Percentiles rank a stretch among this genome's conserved stretches.
phyloP scores from a whole-genome alignment of 257 asterid genomes.

The Cinchona pubescens region DNA sequence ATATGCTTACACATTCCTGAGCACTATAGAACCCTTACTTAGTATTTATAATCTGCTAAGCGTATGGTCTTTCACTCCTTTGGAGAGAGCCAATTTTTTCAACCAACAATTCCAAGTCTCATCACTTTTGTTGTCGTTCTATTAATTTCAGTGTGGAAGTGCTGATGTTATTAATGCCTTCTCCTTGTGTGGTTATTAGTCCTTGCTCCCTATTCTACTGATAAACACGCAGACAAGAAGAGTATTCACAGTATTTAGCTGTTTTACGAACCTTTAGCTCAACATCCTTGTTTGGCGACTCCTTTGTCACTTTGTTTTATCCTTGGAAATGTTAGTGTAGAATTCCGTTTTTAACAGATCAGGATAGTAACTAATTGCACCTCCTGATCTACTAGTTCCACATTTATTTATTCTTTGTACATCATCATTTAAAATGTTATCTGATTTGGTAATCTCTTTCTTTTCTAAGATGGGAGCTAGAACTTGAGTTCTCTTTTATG shows the following conservation, averaged over 20 bases:
- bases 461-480: no score
- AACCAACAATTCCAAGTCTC: neutral
- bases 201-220: neutral
- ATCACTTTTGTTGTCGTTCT: neutral
- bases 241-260: neutral
- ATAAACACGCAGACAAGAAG: neutral
- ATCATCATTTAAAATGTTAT: neutral
- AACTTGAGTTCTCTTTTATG: neutral
- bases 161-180: neutral
- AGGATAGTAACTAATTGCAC: neutral
- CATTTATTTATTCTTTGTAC: neutral
- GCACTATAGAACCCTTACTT: neutral
- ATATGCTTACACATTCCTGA: neutral
- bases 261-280: neutral
- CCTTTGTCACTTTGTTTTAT: neutral
- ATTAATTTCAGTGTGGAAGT: neutral
- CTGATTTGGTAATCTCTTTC: neutral
- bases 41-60: neutral
- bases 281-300: neutral
- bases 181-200: neutral
- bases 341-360: neutral
- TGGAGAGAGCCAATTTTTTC: neutral
- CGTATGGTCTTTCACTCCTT: neutral
- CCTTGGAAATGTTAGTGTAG: neutral
- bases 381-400: no score